These are phyloP conservation scores for Yamadazyma songkhlaensis DNA, from an alignment of 1,139 yeast species.

Conservation along the genomic window DNA sequence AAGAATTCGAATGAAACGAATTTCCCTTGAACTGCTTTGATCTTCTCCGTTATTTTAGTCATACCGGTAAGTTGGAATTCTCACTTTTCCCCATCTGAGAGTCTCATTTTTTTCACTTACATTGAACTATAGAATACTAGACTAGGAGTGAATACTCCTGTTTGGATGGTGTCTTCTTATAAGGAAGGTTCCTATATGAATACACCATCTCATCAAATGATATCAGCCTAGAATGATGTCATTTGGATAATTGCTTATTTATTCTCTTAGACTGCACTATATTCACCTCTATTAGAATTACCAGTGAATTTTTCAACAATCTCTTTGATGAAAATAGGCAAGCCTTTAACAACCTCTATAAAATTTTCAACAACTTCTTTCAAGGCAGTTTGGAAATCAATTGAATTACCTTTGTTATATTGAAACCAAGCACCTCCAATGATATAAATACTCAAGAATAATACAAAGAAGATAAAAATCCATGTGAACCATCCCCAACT, in stretches of 20 bases:
- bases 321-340: slow-evolving; percentile 73
- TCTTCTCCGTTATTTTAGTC: slow-evolving; percentile 45
- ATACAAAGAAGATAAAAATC: slow-evolving; percentile 63
- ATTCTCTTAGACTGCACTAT: slow-evolving; percentile 69
- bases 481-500: slow-evolving; percentile 81
- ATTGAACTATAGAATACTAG: too few relatives aligned
- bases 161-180: too few relatives aligned
- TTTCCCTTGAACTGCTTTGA: slow-evolving; percentile 48
- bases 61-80: slow-evolving; percentile 3
- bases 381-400: slow-evolving; percentile 51
- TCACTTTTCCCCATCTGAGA: background rate
- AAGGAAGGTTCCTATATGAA: too few relatives aligned
- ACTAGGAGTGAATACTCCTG: too few relatives aligned
- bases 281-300: slow-evolving; percentile 74
- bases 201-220: too few relatives aligned
- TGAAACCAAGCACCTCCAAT: slow-evolving; percentile 82
- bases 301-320: slow-evolving; percentile 70
- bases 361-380: slow-evolving; percentile 74
- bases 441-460: slow-evolving; percentile 68
- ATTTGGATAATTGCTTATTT: too few relatives aligned
- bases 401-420: slow-evolving; percentile 50
- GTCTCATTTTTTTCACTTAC: background rate
- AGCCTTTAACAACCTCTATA: slow-evolving; percentile 53
- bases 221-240: too few relatives aligned
- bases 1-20: slow-evolving; percentile 91